These are phyloP conservation scores for Phytophthora quininea DNA, from an alignment of 352 stramenopile genomes.

Conservation along the genomic window DNA sequence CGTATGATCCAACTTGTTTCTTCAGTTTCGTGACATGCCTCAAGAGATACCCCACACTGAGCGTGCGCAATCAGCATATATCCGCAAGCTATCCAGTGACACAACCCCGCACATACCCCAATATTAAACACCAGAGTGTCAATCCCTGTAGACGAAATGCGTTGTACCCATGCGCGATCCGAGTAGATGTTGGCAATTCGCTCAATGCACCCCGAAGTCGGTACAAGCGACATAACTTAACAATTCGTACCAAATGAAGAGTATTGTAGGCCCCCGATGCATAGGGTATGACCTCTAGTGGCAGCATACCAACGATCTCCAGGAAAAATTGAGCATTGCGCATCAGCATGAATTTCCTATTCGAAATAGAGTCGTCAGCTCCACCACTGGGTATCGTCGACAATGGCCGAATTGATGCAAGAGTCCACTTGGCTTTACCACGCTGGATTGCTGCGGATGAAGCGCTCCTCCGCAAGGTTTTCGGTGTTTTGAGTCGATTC, in stretches of 20 bases:
- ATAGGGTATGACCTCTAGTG: conserved; percentile 59
- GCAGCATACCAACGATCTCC: conserved; percentile 58
- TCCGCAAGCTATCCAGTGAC: conserved; percentile 66
- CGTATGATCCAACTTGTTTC: conserved; percentile 69
- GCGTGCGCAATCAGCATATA: conserved; percentile 77
- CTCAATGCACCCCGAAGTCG: conserved; percentile 44
- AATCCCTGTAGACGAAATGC: conserved; percentile 68
- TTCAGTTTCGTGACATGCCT: conserved; percentile 48
- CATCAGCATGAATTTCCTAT: conserved; percentile 1
- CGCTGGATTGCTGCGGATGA: conserved; percentile 7
- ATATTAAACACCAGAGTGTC: conserved; percentile 57
- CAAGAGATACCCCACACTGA: conserved; percentile 59
- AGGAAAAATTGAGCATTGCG: conserved; percentile 49
- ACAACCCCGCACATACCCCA: conserved; percentile 34
- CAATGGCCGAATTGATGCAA: conserved; percentile 24
- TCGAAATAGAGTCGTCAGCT: conserved; percentile 2
- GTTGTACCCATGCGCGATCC: conserved; percentile 47
- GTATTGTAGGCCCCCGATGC: conserved; percentile 49
- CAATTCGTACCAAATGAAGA: conserved; percentile 60
- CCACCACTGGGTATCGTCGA: conserved; percentile 11
- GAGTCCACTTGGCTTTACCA: conserved; percentile 31
- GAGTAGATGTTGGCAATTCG: conserved; percentile 69
- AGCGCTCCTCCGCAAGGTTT: neutral
- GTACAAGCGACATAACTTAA: conserved; percentile 64
- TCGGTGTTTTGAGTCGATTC: conserved; percentile 26